Percentiles rank a stretch among this genome's conserved stretches.
Conservation (phyloP, 2,329 filamentous ascomycete genomes). For the Fusarium odoratissimum region DNA sequence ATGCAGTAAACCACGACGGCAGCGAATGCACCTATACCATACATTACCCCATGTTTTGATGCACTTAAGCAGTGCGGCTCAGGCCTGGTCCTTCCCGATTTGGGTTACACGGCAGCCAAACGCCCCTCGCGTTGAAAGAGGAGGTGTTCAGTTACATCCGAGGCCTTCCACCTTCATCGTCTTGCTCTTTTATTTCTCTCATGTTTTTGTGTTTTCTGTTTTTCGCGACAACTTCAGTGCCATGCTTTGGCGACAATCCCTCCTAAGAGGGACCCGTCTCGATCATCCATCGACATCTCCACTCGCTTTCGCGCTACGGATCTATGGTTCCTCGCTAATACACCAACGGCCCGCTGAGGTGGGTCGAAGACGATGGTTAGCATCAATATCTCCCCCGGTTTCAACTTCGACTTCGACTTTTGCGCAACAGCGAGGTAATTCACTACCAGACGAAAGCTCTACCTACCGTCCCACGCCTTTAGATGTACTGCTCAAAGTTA, state of each 20-base stretch:
- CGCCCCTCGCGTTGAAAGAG: constrained; percentile 31
- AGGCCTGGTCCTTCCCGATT: constrained; percentile 27
- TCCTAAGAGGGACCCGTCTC: constrained; percentile 41
- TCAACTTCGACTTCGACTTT: constrained; percentile 17
- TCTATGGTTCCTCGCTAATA: constrained; percentile 40
- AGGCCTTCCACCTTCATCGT: constrained; percentile 17
- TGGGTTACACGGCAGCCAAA: constrained; percentile 41
- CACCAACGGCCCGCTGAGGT: constrained; percentile 36
- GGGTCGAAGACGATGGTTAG: constrained; percentile 44
- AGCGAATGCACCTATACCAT: constrained; percentile 15
- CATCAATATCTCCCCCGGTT: constrained; percentile 32
- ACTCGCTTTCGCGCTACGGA: constrained; percentile 38
- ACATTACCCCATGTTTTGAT: constrained; percentile 31
- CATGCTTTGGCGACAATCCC: constrained; percentile 48
- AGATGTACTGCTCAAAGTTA: constrained; percentile 46
- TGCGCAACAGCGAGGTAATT: constrained; percentile 7
- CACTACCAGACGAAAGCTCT: background rate
- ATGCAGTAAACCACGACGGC: constrained; percentile 14
- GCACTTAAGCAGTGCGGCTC: constrained; percentile 22
- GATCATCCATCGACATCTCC: constrained; percentile 35
- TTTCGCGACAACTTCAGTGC: constrained; percentile 18
- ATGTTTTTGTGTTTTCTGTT: background rate
- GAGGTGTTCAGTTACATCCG: constrained; percentile 25
- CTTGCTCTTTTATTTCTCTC: constrained; percentile 3
- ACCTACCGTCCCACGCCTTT: constrained; percentile 24